Percentiles rank a stretch among this genome's conserved stretches.
Evolutionary conservation across 148 eudicot genomes (phyloP).

Genomic region (Persicaria tinctoria): DNA sequence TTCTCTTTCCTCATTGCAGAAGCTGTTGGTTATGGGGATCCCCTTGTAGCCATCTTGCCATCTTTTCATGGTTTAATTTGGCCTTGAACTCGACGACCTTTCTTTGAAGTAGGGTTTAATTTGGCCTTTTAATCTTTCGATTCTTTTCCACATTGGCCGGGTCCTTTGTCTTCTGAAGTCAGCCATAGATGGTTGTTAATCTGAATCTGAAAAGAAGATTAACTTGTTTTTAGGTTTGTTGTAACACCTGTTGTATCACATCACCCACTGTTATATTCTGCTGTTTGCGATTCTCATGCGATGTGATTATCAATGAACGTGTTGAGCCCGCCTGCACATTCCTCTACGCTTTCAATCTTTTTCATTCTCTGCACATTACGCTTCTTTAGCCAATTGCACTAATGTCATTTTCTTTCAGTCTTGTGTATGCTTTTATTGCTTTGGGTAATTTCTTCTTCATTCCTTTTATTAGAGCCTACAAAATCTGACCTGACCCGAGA

Average conservation of each 20-base stretch:
- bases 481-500: no score
- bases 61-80: constrained; percentile 31
- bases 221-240: not conserved
- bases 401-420: no score
- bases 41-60: constrained; percentile 70
- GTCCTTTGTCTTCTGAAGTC: not conserved
- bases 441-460: no score
- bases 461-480: no score
- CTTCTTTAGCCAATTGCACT: no score
- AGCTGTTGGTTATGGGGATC: constrained; percentile 80
- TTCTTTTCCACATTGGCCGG: not conserved
- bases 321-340: no score
- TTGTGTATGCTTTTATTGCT: no score
- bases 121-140: not conserved
- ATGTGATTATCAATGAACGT: not conserved
- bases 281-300: not conserved
- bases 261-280: not conserved
- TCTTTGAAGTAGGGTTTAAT: not conserved
- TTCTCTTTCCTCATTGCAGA: constrained; percentile 34
- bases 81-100: not conserved
- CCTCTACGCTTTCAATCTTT: no score
- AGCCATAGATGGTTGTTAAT: not conserved
- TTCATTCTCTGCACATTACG: no score
- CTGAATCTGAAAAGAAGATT: not conserved
- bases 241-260: constrained; percentile 8